Base-by-base conservation (phyloP, 805 yeast species). In the Tanozyma kutaoensis region DNA sequence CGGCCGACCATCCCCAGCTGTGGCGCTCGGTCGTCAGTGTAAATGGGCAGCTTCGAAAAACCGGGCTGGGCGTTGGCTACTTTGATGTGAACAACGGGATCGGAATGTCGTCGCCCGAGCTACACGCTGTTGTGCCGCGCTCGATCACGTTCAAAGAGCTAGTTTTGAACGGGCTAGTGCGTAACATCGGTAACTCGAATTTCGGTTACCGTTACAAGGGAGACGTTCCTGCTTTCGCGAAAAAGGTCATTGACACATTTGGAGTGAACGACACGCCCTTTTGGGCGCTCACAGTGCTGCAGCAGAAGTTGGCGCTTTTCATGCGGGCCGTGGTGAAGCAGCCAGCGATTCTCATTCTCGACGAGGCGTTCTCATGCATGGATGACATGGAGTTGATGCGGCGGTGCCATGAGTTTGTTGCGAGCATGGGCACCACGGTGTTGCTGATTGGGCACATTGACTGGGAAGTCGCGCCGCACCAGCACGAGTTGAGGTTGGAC, bases 1-100 rank as follows among this genome's bases (percentile, higher is more conserved):
- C 95, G 0, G 85, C 94, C 4, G 98, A 88, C 41, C 98, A 88
- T 46, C 98, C 98, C 1, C 95, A 88, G 51, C 76, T 95, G 2
- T 88, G 97, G 97, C 76, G 72, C 38, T 64, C 71, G 4, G 69
- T 66, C 14, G 63, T 91, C 14, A 50, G 56, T 6, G 57, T 84
- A 24, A 64, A 77, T 38, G 84, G 85, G 0, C 62, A 63, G 18
- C 67, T 73, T 7, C 65, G 96, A 22, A 66, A 64, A 32, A 74
- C 86, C 0, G 98, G 97, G 2, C 59, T 55, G 22, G 66, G 66
- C 4, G 69, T 76, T 11, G 74, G 72, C 33, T 86, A 78, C 45
- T 84, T 82, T 43, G 79, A 76, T 26, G 73, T 81, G 33, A 88
- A 88, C 51, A 65, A 67, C 24, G 42, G 50, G n/a, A 80, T 91